phyloP scores from a whole-genome alignment of 2,329 filamentous ascomycete species.

The Epichloe sibirici region DNA sequence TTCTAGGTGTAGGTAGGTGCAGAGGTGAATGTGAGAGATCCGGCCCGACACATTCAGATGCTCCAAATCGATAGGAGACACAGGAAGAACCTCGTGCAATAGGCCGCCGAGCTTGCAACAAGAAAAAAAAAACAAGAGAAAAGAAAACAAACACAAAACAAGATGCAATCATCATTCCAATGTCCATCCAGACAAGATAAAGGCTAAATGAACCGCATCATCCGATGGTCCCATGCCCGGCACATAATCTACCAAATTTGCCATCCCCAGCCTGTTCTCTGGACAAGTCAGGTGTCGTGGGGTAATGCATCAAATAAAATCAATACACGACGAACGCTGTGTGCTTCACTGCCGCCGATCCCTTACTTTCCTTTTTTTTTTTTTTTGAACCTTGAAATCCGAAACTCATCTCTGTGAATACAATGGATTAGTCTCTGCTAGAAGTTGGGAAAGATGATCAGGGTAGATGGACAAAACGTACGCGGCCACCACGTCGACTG shows the following conservation, averaged over 20 bases:
- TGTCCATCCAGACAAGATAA: neutral
- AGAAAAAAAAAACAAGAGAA: neutral
- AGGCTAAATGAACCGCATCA: neutral
- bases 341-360: neutral
- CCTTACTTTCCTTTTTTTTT: neutral
- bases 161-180: slow-evolving; percentile 1
- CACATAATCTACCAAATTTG: slow-evolving; percentile 6
- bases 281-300: neutral
- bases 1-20: neutral
- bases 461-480: slow-evolving; percentile 24
- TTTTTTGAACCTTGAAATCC: neutral
- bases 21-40: slow-evolving; percentile 9
- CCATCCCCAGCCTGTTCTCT: neutral
- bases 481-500: slow-evolving; percentile 41
- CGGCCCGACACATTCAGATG: slow-evolving; percentile 9
- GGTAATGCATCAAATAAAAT: neutral
- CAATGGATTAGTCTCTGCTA: neutral
- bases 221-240: neutral
- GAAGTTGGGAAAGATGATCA: neutral
- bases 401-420: slow-evolving; percentile 15
- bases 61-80: neutral
- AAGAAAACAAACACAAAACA: slow-evolving; percentile 3
- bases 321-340: neutral
- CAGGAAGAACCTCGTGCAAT: neutral
- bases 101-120: neutral